phyloP scores from a whole-genome alignment of 371 early-diverging fungal species.

The Mucor velutinosus region DNA sequence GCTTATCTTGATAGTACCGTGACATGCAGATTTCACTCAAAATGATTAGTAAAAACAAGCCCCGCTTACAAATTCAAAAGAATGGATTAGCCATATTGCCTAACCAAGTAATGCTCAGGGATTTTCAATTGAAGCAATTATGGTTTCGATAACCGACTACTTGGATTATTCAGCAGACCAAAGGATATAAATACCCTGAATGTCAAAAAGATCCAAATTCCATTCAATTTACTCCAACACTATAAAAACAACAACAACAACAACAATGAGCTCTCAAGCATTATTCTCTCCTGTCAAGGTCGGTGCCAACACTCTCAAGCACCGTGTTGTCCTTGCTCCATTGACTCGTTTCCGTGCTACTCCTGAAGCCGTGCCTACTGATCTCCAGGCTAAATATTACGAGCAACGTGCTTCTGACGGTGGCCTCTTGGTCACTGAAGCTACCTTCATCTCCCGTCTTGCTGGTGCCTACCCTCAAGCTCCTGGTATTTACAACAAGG shows the following conservation, averaged over 20 bases:
- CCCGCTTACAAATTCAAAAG: too few relatives aligned
- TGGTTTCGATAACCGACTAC: too few relatives aligned
- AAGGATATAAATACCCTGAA: neutral
- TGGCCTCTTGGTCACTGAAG: constrained; percentile 62
- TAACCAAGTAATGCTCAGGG: too few relatives aligned
- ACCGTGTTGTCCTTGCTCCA: constrained; percentile 61
- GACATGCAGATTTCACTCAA: too few relatives aligned
- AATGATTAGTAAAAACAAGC: too few relatives aligned
- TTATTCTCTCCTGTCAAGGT: constrained; percentile 8
- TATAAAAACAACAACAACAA: neutral
- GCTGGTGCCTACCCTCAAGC: constrained; percentile 37
- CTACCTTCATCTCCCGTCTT: constrained; percentile 37
- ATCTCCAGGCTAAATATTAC: constrained; percentile 55
- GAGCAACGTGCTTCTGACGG: constrained; percentile 56
- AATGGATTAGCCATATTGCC: too few relatives aligned
- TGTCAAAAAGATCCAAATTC: neutral
- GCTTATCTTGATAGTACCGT: too few relatives aligned
- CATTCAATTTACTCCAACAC: neutral
- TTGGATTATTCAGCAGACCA: too few relatives aligned
- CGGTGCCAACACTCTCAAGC: constrained; percentile 29
- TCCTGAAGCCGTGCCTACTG: constrained; percentile 37
- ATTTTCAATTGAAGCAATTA: too few relatives aligned
- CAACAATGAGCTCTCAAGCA: constrained; percentile 20
- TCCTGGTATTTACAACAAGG: constrained; percentile 46
- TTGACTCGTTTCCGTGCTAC: constrained; percentile 48